Evolutionary conservation across 2,329 filamentous ascomycete species (phyloP).

Genomic region (Dothideomycetes sp.): DNA sequence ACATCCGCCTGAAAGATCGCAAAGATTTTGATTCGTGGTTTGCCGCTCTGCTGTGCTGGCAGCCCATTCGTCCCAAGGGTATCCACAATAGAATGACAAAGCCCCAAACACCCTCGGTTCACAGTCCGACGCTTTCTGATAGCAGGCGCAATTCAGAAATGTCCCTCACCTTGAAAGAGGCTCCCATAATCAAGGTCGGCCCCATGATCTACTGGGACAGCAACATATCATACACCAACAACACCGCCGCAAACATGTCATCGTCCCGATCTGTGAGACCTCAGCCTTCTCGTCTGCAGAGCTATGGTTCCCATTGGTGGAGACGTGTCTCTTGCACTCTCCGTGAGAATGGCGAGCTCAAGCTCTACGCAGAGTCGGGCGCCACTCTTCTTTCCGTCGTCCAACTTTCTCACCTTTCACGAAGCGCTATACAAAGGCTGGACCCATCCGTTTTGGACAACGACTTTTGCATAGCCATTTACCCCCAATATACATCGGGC

Average conservation of each 20-base stretch:
- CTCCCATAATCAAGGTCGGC: slow-evolving; percentile 81
- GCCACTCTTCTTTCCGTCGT: slow-evolving; percentile 71
- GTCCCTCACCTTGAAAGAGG: slow-evolving; percentile 52
- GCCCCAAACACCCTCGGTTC: slow-evolving; percentile 29
- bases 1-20: slow-evolving; percentile 54
- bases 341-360: slow-evolving; percentile 90
- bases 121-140: slow-evolving; percentile 6
- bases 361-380: slow-evolving; percentile 79
- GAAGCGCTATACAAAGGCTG: slow-evolving; percentile 82
- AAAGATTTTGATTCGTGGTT: slow-evolving; percentile 72
- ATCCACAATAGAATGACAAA: slow-evolving; percentile 46
- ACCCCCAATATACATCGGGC: slow-evolving; percentile 77
- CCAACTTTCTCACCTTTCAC: slow-evolving; percentile 77
- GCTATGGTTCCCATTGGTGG: slow-evolving; percentile 60
- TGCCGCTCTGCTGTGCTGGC: slow-evolving; percentile 72
- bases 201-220: slow-evolving; percentile 72
- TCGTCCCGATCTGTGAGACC: slow-evolving; percentile 35
- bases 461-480: slow-evolving; percentile 90
- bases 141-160: slow-evolving; percentile 41
- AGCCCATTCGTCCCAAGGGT: slow-evolving; percentile 57
- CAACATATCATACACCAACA: slow-evolving; percentile 42
- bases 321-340: slow-evolving; percentile 83
- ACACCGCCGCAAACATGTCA: slow-evolving; percentile 21
- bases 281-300: slow-evolving; percentile 47
- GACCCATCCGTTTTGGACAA: slow-evolving; percentile 86